Evolutionary conservation across 257 asterid species (phyloP).

Genomic region (Solanum ossicruentum): DNA sequence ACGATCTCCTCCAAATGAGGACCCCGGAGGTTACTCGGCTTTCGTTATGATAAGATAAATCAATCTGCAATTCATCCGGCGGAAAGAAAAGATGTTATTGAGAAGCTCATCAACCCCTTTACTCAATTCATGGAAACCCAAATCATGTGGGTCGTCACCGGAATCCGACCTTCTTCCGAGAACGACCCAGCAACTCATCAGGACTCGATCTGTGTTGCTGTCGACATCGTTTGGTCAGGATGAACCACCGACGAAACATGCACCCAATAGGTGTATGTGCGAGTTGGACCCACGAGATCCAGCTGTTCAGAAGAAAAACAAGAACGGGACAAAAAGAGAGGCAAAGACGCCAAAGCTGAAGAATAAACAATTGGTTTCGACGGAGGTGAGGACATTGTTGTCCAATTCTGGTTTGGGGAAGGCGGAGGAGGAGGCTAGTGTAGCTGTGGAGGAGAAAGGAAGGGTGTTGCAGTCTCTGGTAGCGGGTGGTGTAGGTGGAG

Average conservation of each 20-base stretch:
- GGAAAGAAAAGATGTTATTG: not conserved
- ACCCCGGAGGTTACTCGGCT: not conserved
- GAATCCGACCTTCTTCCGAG: not conserved
- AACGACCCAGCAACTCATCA: not conserved
- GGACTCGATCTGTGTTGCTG: not conserved
- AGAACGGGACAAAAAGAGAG: not conserved
- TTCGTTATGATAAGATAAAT: not conserved
- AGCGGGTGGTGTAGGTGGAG: slow-evolving; percentile 1
- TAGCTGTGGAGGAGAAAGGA: slow-evolving; percentile 10
- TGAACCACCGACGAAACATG: not conserved
- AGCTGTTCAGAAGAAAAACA: not conserved
- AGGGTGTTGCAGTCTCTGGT: slow-evolving; percentile 21
- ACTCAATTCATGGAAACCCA: not conserved
- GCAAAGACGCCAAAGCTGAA: not conserved
- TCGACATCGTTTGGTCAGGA: not conserved
- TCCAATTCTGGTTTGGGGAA: slow-evolving; percentile 16
- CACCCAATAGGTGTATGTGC: not conserved
- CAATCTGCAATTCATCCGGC: not conserved
- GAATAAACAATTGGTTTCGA: not conserved
- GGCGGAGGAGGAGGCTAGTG: slow-evolving; percentile 5
- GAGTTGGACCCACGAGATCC: not conserved
- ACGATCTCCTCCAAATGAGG: not conserved
- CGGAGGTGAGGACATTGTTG: not conserved
- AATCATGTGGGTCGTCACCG: not conserved
- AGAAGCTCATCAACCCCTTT: slow-evolving; percentile 8